Percentiles rank a stretch among this genome's conserved stretches.
Evolutionary conservation across 139 green algal species (phyloP).

Genomic region (Chlamydomonas urium): DNA sequence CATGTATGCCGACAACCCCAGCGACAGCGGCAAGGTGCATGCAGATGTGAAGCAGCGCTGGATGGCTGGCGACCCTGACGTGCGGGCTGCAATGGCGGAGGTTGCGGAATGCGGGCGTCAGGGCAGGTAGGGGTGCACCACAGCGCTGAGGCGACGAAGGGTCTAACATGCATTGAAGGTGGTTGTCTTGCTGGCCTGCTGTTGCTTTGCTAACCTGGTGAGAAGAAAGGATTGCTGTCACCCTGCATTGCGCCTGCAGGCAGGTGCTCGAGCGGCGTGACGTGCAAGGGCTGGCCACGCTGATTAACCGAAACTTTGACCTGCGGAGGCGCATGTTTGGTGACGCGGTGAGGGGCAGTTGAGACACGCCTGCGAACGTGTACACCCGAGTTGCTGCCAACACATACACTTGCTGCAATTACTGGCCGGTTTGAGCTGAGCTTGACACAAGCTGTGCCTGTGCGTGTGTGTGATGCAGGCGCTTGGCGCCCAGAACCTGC

Average conservation of each 20-base stretch:
- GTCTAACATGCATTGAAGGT: too few relatives aligned
- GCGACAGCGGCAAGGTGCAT: slow-evolving; percentile 75
- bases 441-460: too few relatives aligned
- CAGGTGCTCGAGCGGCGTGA: slow-evolving; percentile 42
- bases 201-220: too few relatives aligned
- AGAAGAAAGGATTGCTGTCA: too few relatives aligned
- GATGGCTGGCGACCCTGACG: slow-evolving; percentile 56
- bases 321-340: slow-evolving; percentile 37
- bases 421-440: too few relatives aligned
- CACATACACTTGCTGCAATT: too few relatives aligned
- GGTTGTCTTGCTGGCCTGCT: too few relatives aligned
- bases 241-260: too few relatives aligned
- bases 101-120: slow-evolving; percentile 56
- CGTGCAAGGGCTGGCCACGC: slow-evolving; percentile 34
- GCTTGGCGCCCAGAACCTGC: slow-evolving; percentile 66
- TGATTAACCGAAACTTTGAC: slow-evolving; percentile 75
- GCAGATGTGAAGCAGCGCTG: slow-evolving; percentile 61
- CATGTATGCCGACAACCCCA: slow-evolving; percentile 59
- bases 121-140: slow-evolving; percentile 49
- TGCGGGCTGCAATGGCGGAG: slow-evolving; percentile 51
- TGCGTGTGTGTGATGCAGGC: slow-evolving; percentile 20
- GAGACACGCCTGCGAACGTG: too few relatives aligned
- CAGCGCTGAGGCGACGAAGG: too few relatives aligned
- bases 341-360: slow-evolving; percentile 17
- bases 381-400: too few relatives aligned